Evolutionary conservation across 495 filamentous ascomycete species (phyloP).

Genomic region (Hyaloscypha hepaticicola): DNA sequence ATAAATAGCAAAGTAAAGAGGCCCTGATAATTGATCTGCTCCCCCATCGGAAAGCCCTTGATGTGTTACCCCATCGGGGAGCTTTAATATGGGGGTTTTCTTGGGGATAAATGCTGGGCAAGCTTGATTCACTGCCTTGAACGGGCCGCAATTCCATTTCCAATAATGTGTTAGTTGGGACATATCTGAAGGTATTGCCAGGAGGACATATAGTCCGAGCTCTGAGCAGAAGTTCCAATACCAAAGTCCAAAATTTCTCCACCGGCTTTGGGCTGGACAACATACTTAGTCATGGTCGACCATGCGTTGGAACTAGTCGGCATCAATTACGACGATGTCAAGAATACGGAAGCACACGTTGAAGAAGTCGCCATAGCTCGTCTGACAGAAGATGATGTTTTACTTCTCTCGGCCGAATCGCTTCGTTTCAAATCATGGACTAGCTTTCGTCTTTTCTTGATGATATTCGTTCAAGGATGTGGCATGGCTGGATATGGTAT

Average conservation of each 20-base stretch:
- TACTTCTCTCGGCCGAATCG: conserved; percentile 37
- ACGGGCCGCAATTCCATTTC: background rate
- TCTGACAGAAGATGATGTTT: conserved; percentile 42
- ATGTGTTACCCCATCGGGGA: background rate
- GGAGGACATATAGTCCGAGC: no score
- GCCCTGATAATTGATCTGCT: background rate
- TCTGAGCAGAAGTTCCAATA: no score
- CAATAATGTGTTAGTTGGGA: background rate
- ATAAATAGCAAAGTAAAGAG: background rate
- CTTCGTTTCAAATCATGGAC: conserved; percentile 37
- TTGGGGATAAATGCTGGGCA: background rate
- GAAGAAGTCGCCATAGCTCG: conserved; percentile 40
- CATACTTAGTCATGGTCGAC: no score
- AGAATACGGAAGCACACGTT: conserved; percentile 16
- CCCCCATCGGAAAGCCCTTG: background rate
- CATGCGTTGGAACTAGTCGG: no score
- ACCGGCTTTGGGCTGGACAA: no score
- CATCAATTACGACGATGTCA: no score
- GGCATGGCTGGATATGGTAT: conserved; percentile 45
- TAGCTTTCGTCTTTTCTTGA: conserved; percentile 36
- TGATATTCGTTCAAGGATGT: conserved; percentile 44
- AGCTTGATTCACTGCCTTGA: background rate
- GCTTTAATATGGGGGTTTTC: background rate
- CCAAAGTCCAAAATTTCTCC: no score
- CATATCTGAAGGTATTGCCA: background rate